phyloP scores from a whole-genome alignment of 2,329 filamentous ascomycete genomes.

The Diaporthe aspalathi region DNA sequence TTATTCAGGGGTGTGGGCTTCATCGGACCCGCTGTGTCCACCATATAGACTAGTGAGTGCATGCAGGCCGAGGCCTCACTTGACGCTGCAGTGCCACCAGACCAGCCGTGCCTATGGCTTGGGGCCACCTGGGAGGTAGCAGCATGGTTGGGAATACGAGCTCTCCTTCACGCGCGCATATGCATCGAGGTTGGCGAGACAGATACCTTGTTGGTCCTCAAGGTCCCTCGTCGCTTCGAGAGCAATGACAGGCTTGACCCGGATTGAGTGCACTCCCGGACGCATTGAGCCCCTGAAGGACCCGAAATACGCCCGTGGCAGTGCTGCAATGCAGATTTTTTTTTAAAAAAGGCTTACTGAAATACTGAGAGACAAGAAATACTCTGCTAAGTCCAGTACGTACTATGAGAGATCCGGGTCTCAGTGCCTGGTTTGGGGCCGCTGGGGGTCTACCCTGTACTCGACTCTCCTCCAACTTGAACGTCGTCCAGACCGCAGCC shows the following conservation, averaged over 20 bases:
- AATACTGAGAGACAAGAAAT: not conserved
- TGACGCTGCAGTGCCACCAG: slow-evolving; percentile 10
- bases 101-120: not conserved
- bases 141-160: slow-evolving; percentile 10
- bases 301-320: slow-evolving; percentile 22
- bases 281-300: slow-evolving; percentile 17
- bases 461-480: not conserved
- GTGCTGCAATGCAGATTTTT: slow-evolving; percentile 21
- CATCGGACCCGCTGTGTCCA: not conserved
- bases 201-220: not conserved
- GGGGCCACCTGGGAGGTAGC: not conserved
- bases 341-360: not conserved
- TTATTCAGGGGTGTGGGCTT: slow-evolving; percentile 2
- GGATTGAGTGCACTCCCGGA: not conserved
- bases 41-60: no score
- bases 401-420: not conserved
- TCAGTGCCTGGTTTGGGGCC: not conserved
- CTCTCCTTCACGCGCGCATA: not conserved
- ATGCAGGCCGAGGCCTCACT: not conserved
- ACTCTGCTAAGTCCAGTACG: not conserved
- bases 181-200: not conserved
- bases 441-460: not conserved
- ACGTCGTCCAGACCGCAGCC: not conserved
- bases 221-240: not conserved
- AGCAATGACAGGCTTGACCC: not conserved